These are phyloP conservation scores for Jimgerdemannia lactiflua DNA, from an alignment of 192 early-diverging fungal species.

Conservation along the genomic window DNA sequence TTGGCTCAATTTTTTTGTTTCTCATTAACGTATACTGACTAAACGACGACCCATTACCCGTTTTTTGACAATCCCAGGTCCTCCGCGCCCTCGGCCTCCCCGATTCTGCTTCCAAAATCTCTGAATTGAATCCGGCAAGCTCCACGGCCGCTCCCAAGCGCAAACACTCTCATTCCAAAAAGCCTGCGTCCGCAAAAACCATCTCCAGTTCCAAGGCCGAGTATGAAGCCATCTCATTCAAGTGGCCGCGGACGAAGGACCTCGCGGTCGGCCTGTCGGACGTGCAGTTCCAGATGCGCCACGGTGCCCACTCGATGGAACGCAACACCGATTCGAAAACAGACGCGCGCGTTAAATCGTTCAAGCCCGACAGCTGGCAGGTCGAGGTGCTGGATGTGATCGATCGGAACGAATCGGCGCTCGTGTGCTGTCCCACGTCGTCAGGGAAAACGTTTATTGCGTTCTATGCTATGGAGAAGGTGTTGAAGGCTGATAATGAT, in stretches of 20 bases:
- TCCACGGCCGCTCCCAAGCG: too few species aligned
- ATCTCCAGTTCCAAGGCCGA: too few species aligned
- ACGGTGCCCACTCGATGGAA: constrained; percentile 30
- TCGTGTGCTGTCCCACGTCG: constrained; percentile 41
- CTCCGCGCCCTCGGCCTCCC: too few species aligned
- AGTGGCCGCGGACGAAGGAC: not conserved
- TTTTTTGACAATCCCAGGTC: too few species aligned
- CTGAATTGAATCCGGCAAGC: too few species aligned
- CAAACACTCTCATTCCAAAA: too few species aligned
- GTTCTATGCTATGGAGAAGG: constrained; percentile 48
- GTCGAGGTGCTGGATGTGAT: constrained; percentile 31
- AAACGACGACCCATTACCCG: too few species aligned
- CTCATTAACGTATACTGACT: too few species aligned
- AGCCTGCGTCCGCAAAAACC: too few species aligned
- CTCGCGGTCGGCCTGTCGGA: constrained; percentile 11
- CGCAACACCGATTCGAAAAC: constrained; percentile 23
- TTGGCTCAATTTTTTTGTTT: too few species aligned
- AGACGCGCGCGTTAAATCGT: constrained; percentile 27
- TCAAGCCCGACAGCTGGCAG: constrained; percentile 43
- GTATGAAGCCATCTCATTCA: too few species aligned
- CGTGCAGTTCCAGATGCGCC: constrained; percentile 27
- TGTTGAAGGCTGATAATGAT: constrained; percentile 33
- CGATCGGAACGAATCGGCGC: constrained; percentile 35
- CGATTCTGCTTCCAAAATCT: too few species aligned
- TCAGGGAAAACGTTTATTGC: constrained; percentile 46